Evolutionary conservation across 352 stramenopile species (phyloP), one percentile per base, ranked within the genome.

Genomic region (Phytophthora cajani): DNA sequence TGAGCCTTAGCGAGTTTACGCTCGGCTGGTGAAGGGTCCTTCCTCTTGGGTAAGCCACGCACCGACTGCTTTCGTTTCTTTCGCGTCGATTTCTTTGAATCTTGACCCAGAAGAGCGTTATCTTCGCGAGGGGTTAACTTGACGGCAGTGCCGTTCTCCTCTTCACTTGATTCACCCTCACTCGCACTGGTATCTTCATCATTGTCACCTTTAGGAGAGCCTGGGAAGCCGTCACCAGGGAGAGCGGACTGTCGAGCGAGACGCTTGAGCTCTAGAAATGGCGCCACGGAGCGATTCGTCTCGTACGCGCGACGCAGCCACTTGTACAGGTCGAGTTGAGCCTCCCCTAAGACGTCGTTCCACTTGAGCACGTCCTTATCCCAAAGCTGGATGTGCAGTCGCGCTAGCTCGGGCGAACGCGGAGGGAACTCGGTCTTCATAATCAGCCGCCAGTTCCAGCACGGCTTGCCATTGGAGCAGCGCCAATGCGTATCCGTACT

Each of bases 351-450:
- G 21, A 96, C 74, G 62, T 98, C 93, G 59, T 97, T 97, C 85
- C 87, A 98, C 68, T 98, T 98, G 46, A 97, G 67, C 6, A 98
- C 63, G 65, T 98, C 94, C 62, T 97, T 93, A 64, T 98, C 93
- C 94, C 94, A 98, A 9, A 98, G 73, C 66, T 98, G 92, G 12
- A 98, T 70, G 60, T 97, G 88, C 36, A 98, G 81, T 2, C 95
- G 88, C 2, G 83, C 89, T 55, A 98, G 87, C 60, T 98, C 94
- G 0, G 84, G 62, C 4, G 83, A 82, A 1, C 85, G 82, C 19
- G 91, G 64, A 0, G 92, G 92, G 17, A 95, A 93, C 63, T 97
- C 81, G 0, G 97, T 80, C 9, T 87, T 68, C 27, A 98, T 90
- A 56, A 97, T 97, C 55, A 98, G 74, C 0, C 94, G 87, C 84